Percentiles rank a stretch among this genome's conserved stretches.
Evolutionary conservation across 805 yeast species (phyloP).

Genomic region (Candida rishiriensis): DNA sequence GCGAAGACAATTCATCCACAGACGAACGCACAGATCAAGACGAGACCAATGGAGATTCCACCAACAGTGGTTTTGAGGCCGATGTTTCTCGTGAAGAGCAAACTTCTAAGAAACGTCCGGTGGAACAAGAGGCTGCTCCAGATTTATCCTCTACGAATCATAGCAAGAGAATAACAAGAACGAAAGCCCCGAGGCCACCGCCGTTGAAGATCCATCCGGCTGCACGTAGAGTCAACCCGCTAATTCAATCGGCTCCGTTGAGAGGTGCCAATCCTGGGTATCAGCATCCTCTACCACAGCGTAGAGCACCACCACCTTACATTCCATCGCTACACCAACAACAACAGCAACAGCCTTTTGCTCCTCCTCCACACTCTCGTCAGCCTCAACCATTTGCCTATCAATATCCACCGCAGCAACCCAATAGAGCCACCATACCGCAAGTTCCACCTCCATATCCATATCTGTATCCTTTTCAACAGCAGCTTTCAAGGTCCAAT

Average conservation of each 20-base stretch:
- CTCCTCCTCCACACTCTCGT: background rate
- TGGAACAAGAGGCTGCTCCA: background rate
- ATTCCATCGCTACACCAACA: background rate
- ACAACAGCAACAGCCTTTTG: background rate
- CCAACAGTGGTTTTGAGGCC: background rate
- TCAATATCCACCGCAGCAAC: background rate
- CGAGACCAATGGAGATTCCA: background rate
- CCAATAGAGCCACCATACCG: background rate
- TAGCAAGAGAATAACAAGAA: conserved; percentile 15
- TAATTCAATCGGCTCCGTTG: conserved; percentile 13
- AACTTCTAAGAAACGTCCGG: too few relatives aligned
- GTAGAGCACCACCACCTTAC: background rate
- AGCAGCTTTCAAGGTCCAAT: background rate
- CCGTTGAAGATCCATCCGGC: conserved; percentile 13
- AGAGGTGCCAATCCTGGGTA: background rate
- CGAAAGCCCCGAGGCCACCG: conserved; percentile 16
- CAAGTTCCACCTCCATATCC: background rate
- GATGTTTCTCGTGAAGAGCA: background rate
- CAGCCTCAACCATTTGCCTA: too few relatives aligned
- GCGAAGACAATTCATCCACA: background rate
- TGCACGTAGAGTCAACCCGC: conserved; percentile 2
- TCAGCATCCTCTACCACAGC: background rate
- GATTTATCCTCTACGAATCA: background rate
- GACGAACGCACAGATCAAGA: background rate
- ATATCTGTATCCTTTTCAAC: background rate